Percentiles rank a stretch among this genome's conserved stretches.
Conservation (phyloP, 2,329 filamentous ascomycete species). For the Apiospora kogelbergensis region DNA sequence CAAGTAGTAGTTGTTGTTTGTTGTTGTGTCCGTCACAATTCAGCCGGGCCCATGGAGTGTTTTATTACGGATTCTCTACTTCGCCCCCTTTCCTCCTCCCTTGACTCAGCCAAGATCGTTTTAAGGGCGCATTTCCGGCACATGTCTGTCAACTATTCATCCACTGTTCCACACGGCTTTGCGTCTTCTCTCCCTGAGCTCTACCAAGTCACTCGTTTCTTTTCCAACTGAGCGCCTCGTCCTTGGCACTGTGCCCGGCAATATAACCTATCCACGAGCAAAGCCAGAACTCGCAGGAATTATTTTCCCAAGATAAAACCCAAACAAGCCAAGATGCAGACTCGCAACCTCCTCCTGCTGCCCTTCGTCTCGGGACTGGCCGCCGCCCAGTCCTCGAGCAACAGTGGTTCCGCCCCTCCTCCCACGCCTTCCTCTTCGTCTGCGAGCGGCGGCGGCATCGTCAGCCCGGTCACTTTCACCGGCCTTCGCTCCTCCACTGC, state of each 20-base stretch:
- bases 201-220: not conserved
- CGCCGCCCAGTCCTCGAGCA: not conserved
- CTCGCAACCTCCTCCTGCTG: not conserved
- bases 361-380: constrained; percentile 11
- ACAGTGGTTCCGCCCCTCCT: not conserved
- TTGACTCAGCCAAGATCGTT: not conserved
- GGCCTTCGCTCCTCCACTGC: not conserved
- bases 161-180: not conserved
- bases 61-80: not conserved
- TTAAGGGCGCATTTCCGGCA: not conserved
- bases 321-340: not conserved
- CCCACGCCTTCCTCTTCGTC: not conserved
- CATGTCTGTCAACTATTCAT: not conserved
- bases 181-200: not conserved
- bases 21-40: not conserved
- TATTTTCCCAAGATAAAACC: too few relatives aligned
- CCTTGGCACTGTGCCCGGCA: not conserved
- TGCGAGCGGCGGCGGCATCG: too few relatives aligned
- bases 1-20: not conserved
- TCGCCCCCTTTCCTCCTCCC: not conserved
- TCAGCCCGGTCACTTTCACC: too few relatives aligned
- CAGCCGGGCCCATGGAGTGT: not conserved
- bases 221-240: not conserved
- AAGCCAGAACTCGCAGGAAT: too few relatives aligned
- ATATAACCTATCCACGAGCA: not conserved